These are phyloP conservation scores for Metschnikowia koreensis DNA, from an alignment of 805 yeast genomes.

Conservation along the genomic window DNA sequence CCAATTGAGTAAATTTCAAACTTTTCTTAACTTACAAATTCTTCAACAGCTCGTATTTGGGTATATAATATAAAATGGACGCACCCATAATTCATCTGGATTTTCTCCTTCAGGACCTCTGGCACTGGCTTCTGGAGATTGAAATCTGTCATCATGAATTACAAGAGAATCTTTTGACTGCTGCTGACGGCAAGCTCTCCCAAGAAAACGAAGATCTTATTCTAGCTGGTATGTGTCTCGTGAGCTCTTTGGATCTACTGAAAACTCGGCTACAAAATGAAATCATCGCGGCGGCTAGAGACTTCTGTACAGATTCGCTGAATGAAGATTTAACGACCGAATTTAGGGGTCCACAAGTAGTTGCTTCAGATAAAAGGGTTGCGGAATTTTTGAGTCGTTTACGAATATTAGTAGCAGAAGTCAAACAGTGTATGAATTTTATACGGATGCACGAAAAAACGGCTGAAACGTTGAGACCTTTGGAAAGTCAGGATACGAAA, in stretches of 20 bases:
- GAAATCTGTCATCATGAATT: slow-evolving; percentile 1
- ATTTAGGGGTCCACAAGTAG: neutral
- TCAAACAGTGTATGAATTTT: neutral
- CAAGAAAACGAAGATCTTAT: neutral
- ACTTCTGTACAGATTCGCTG: neutral
- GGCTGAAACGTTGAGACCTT: no score
- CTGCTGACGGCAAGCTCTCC: neutral
- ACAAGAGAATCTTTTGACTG: neutral
- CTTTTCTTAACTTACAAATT: no score
- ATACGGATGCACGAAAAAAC: neutral
- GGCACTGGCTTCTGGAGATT: slow-evolving; percentile 8
- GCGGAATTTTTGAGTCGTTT: neutral
- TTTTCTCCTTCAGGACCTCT: slow-evolving; percentile 1
- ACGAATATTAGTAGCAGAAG: neutral
- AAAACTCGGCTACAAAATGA: neutral
- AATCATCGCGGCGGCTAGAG: neutral
- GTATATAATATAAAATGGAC: neutral
- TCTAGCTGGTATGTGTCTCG: neutral
- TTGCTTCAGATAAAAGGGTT: neutral
- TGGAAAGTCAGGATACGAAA: neutral
- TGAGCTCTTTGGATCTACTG: neutral
- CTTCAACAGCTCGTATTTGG: neutral
- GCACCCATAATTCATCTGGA: neutral
- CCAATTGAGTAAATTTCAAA: neutral
- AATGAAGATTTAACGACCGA: neutral